Base-by-base conservation (phyloP, 495 filamentous ascomycete species). In the Penicillium cataractarum region DNA sequence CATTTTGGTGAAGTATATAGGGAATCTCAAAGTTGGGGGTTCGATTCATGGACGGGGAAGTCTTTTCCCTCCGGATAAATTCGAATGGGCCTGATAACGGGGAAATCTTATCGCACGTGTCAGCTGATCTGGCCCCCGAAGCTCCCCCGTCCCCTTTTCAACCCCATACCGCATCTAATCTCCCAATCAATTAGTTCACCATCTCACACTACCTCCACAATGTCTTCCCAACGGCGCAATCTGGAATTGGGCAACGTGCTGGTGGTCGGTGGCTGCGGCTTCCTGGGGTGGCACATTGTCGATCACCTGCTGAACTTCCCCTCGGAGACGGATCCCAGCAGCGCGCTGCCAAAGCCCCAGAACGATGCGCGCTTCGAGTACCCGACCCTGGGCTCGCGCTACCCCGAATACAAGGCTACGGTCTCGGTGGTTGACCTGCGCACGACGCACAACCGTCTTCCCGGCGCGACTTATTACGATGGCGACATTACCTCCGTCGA, bases 351-450 rank as follows among this genome's bases (percentile, higher is more conserved):
- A 3, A 79, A 78, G 62, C 66, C 75, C 6, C 55, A 73, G 35
- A 74, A 71, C 51, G 74, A 80, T 63, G 59, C 66, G 21, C 74
- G 75, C 51, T 82, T 82, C 65, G 71, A 79, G 8, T 77, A 70
- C 58, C 78, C 78, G 19, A 65, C 66, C 32, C 67, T 82, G 33
- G 66, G 66, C 46, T 76, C 71, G 7, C 74, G 80, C 1, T 82
- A 78, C 62, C 80, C 80, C 1, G 49, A 58, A 26, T 78, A 80
- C 66, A 74, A 82, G 46, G 74, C 85, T 58, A 80, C 82, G 37
- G 83, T 98, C 27, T 88, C 88, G 26, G 92, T 97, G n/a, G 82
- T 98, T 67, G 95, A 99, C 71, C 83, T 98, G 58, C 87, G 82
- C 67, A 93, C 90, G 53, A 82, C 83, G 26, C 78, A 84, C 64